These are phyloP conservation scores for Priceomyces haplophilus DNA, from an alignment of 805 yeast species.

Conservation along the genomic window DNA sequence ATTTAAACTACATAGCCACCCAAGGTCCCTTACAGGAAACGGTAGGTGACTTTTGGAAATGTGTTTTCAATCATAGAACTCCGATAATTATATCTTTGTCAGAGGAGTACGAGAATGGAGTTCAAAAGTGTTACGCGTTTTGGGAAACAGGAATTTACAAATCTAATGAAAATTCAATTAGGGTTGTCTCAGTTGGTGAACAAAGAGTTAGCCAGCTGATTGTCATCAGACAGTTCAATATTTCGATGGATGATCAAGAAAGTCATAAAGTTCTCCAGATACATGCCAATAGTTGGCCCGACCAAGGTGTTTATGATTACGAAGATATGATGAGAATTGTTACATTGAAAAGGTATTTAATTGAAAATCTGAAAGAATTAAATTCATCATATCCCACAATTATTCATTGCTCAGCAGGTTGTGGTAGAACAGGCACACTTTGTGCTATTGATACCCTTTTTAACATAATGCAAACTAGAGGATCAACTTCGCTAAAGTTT, in stretches of 20 bases:
- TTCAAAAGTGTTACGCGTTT: constrained; percentile 73
- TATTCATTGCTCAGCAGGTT: constrained; percentile 95
- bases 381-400: constrained; percentile 47
- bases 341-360: constrained; percentile 23
- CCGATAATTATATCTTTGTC: constrained; percentile 75
- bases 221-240: constrained; percentile 42
- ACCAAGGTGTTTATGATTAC: constrained; percentile 61
- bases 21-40: constrained; percentile 85
- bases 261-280: constrained; percentile 60
- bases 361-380: constrained; percentile 6
- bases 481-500: constrained; percentile 11
- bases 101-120: constrained; percentile 68
- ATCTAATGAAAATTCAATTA: constrained; percentile 24
- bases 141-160: constrained; percentile 65
- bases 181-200: constrained; percentile 25
- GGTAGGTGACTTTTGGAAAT: constrained; percentile 79
- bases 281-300: constrained; percentile 83
- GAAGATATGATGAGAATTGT: constrained; percentile 52
- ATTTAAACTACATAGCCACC: constrained; percentile 58
- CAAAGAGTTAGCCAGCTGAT: constrained; percentile 13
- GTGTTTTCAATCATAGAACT: constrained; percentile 59
- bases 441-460: constrained; percentile 36
- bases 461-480: constrained; percentile 15
- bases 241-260: constrained; percentile 29
- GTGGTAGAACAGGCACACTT: constrained; percentile 90